phyloP scores from a whole-genome alignment of 192 early-diverging fungal species.

The Linderina pennispora region DNA sequence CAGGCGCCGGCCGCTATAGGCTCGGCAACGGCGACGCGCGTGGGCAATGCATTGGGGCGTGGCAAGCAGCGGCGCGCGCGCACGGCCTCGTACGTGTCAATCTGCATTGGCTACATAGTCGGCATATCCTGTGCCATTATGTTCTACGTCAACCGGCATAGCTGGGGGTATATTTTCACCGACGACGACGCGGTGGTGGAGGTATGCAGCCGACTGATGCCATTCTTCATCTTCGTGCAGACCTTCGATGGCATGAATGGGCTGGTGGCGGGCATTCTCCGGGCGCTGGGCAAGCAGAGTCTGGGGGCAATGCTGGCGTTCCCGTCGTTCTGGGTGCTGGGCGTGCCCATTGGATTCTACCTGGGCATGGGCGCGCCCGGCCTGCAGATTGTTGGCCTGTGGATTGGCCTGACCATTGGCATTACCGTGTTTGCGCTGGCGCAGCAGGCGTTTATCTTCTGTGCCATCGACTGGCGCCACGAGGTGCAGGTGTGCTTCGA shows the following conservation, averaged over 20 bases:
- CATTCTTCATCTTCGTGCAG: conserved; percentile 1
- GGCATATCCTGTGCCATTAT: conserved; percentile 48
- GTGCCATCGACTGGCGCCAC: conserved; percentile 3
- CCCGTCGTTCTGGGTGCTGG: conserved; percentile 27
- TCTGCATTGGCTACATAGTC: conserved; percentile 48
- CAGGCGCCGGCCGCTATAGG: conserved; percentile 27
- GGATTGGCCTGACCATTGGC: conserved; percentile 44
- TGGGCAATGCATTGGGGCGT: conserved; percentile 24
- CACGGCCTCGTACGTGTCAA: conserved; percentile 36
- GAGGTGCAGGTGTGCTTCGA: conserved; percentile 2
- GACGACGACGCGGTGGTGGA: not conserved
- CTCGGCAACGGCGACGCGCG: conserved; percentile 26
- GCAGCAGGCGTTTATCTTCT: not conserved
- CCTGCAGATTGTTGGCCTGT: conserved; percentile 47
- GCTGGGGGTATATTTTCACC: conserved; percentile 52
- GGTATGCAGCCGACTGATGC: not conserved
- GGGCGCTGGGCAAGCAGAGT: conserved; percentile 28
- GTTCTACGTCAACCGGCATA: conserved; percentile 43
- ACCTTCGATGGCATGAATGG: conserved; percentile 35
- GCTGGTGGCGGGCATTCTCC: conserved; percentile 42
- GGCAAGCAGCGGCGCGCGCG: conserved; percentile 25
- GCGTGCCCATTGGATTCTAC: conserved; percentile 29
- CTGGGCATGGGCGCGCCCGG: conserved; percentile 23
- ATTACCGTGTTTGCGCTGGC: not conserved
- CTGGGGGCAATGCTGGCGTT: conserved; percentile 24